Percentiles rank a stretch among this genome's conserved stretches.
These are phyloP conservation scores for Monosporozyma siamensis DNA, from an alignment of 805 yeast species.

Conservation along the genomic window DNA sequence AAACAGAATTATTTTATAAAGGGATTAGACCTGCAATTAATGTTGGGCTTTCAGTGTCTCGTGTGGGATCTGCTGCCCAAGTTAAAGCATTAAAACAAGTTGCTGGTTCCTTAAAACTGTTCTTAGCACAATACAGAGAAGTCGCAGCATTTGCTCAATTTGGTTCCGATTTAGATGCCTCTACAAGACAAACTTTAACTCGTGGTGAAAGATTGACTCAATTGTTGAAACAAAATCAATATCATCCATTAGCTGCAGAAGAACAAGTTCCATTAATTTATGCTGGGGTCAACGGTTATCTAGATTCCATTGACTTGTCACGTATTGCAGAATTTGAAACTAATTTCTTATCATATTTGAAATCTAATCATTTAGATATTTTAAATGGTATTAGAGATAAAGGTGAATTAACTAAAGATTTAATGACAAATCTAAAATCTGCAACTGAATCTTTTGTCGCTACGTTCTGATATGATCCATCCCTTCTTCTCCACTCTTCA, in stretches of 20 bases:
- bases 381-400: conserved; percentile 73
- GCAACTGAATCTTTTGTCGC: conserved; percentile 90
- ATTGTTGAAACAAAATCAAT: conserved; percentile 96
- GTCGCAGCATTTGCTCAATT: conserved; percentile 99
- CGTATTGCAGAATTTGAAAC: conserved; percentile 87
- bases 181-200: conserved; percentile 95
- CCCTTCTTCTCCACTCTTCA: too few relatives aligned
- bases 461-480: conserved; percentile 76
- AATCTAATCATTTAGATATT: conserved; percentile 80
- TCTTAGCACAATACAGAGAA: conserved; percentile 99
- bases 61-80: conserved; percentile 99
- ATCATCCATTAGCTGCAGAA: conserved; percentile 93
- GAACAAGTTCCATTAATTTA: conserved; percentile 97
- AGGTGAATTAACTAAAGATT: conserved; percentile 87
- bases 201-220: conserved; percentile 99
- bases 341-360: conserved; percentile 84
- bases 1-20: conserved; percentile 99
- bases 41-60: conserved; percentile 99
- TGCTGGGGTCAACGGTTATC: conserved; percentile 99
- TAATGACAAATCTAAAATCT: conserved; percentile 76
- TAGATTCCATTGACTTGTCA: conserved; percentile 76
- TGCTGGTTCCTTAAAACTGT: conserved; percentile 99
- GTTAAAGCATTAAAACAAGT: conserved; percentile 99
- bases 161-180: conserved; percentile 99
- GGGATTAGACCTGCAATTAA: conserved; percentile 99